phyloP scores from a whole-genome alignment of 1,139 yeast species.

The Chernovozyma sophiae-reginae region DNA sequence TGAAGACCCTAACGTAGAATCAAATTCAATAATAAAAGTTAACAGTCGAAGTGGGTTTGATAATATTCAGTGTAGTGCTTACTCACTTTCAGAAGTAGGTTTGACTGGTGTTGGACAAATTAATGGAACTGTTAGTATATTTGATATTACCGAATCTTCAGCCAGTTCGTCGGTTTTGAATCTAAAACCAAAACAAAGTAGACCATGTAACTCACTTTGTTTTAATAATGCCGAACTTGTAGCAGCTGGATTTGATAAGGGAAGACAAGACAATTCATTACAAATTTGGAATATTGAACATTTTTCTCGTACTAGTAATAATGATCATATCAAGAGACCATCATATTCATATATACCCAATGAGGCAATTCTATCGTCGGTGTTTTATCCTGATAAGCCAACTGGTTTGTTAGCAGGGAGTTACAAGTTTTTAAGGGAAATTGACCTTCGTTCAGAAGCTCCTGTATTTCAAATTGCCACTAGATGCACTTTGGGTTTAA shows the following conservation, averaged over 20 bases:
- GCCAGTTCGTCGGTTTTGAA: constrained; percentile 37
- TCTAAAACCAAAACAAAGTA: constrained; percentile 60
- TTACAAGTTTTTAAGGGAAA: constrained; percentile 71
- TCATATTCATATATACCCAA: constrained; percentile 61
- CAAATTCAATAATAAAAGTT: constrained; percentile 42
- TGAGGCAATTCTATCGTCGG: constrained; percentile 68
- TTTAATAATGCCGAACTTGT: constrained; percentile 63
- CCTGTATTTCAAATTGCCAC: constrained; percentile 76
- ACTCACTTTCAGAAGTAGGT: constrained; percentile 55
- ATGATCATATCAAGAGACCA: constrained; percentile 51
- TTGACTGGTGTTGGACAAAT: constrained; percentile 70
- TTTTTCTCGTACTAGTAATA: constrained; percentile 37
- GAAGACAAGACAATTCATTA: constrained; percentile 71
- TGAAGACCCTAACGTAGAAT: constrained; percentile 30
- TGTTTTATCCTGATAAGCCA: constrained; percentile 62
- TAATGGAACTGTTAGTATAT: constrained; percentile 62
- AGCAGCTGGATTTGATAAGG: constrained; percentile 79
- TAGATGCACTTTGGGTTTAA: constrained; percentile 65
- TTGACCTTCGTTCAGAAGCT: constrained; percentile 67
- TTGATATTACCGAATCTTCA: constrained; percentile 48
- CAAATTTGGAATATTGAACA: constrained; percentile 80
- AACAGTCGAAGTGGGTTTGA: constrained; percentile 63
- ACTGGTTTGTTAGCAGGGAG: constrained; percentile 66
- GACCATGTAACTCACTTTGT: constrained; percentile 74
- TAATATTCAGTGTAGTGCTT: constrained; percentile 67